These are phyloP conservation scores for Leptographium radiaticola DNA, from an alignment of 2,329 filamentous ascomycete genomes.

Conservation along the genomic window DNA sequence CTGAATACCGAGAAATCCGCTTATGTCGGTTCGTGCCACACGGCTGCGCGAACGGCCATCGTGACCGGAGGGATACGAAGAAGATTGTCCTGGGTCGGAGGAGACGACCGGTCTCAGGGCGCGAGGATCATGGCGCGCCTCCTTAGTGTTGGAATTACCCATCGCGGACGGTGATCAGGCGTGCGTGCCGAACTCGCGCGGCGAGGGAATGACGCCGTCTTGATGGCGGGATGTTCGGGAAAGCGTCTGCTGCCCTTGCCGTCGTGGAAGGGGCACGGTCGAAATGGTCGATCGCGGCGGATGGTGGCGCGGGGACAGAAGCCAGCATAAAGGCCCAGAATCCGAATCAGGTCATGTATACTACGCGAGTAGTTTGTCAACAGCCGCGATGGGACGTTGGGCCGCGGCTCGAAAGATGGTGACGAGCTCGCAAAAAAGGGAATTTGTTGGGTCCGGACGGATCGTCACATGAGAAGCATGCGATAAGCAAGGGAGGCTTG, in stretches of 20 bases:
- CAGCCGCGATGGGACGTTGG: background rate
- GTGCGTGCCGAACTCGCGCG: background rate
- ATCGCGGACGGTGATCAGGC: slow-evolving; percentile 11
- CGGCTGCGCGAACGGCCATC: slow-evolving; percentile 17
- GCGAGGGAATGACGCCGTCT: no score
- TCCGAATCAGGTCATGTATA: background rate
- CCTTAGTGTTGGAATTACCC: slow-evolving; percentile 23
- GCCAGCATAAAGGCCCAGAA: background rate
- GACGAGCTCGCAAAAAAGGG: no score
- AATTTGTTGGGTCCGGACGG: background rate
- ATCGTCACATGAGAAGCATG: slow-evolving; percentile 8
- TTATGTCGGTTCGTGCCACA: slow-evolving; percentile 31
- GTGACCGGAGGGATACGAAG: slow-evolving; percentile 10
- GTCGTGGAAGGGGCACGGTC: no score
- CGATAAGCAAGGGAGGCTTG: slow-evolving; percentile 1
- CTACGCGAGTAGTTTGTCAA: background rate
- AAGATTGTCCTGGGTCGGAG: slow-evolving; percentile 11
- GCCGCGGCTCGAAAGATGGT: background rate
- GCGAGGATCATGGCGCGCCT: slow-evolving; percentile 18
- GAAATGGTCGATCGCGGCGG: background rate
- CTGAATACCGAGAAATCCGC: slow-evolving; percentile 30
- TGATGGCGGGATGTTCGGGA: background rate
- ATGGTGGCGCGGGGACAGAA: background rate
- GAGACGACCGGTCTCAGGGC: slow-evolving; percentile 10
- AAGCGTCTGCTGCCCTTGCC: background rate